Evolutionary conservation across 768 basidiomycete genomes (phyloP).

Genomic region (Xerocomus brunneocitrinus): DNA sequence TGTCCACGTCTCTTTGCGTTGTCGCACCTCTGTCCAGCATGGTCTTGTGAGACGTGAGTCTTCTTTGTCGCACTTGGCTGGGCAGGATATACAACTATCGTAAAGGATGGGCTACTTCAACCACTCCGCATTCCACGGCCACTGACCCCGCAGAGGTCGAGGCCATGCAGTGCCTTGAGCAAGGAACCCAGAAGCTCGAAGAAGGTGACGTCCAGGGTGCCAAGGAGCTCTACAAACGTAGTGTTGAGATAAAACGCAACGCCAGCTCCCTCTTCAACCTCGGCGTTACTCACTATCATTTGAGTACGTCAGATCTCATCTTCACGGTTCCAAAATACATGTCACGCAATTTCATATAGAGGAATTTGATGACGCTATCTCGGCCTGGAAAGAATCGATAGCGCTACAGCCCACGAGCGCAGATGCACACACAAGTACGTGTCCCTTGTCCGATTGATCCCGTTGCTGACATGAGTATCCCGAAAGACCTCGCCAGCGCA

Average conservation of each 20-base stretch:
- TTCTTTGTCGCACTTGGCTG: constrained; percentile 9
- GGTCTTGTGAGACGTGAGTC: constrained; percentile 26
- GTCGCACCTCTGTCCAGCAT: constrained; percentile 1
- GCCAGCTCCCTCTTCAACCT: constrained; percentile 84
- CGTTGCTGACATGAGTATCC: constrained; percentile 20
- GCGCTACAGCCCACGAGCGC: constrained; percentile 75
- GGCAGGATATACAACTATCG: constrained; percentile 2
- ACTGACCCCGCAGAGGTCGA: constrained; percentile 80
- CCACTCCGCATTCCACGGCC: constrained; percentile 75
- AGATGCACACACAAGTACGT: constrained; percentile 83
- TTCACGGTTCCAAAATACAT: constrained; percentile 12
- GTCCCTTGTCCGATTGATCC: constrained; percentile 15
- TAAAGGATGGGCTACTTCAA: constrained; percentile 72
- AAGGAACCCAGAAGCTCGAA: constrained; percentile 79
- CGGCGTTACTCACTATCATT: constrained; percentile 85
- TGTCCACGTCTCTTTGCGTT: constrained; percentile 6
- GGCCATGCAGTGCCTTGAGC: constrained; percentile 73
- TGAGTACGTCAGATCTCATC: constrained; percentile 51
- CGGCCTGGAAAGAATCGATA: constrained; percentile 84
- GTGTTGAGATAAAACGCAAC: constrained; percentile 73
- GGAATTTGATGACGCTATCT: constrained; percentile 83
- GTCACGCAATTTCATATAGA: constrained; percentile 41
- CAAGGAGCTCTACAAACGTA: constrained; percentile 71
- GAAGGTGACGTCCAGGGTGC: constrained; percentile 82
- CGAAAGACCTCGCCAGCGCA: constrained; percentile 78